A percentile compares a stretch with the other conserved stretches of the same genome.
Conservation (phyloP, 495 filamentous ascomycete species). For the Friedmanniomyces simplex region DNA sequence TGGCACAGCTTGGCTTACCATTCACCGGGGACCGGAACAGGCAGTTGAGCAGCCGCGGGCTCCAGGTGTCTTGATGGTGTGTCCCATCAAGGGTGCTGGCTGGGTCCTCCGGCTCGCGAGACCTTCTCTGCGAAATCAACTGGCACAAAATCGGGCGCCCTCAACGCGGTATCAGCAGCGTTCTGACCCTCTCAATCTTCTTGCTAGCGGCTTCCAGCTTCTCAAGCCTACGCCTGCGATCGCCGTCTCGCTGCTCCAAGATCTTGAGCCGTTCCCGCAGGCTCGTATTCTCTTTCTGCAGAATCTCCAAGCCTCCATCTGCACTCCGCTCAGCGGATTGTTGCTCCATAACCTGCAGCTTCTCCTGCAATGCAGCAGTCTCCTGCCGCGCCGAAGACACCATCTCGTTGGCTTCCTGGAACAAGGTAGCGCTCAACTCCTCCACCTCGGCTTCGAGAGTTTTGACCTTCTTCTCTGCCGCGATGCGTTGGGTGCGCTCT, state of each 20-base stretch:
- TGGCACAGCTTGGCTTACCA: too few species aligned
- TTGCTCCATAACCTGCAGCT: slow-evolving; percentile 52
- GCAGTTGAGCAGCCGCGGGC: too few species aligned
- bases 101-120: too few species aligned
- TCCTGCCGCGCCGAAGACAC: slow-evolving; percentile 80
- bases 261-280: slow-evolving; percentile 60
- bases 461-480: slow-evolving; percentile 63
- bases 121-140: too few species aligned
- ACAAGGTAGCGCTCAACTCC: slow-evolving; percentile 75
- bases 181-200: slow-evolving; percentile 58
- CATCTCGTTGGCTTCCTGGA: slow-evolving; percentile 96
- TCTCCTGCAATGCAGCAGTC: slow-evolving; percentile 66
- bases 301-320: slow-evolving; percentile 59
- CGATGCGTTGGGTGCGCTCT: slow-evolving; percentile 59
- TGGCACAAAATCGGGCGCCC: background rate
- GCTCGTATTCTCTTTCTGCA: slow-evolving; percentile 59
- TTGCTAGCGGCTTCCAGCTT: slow-evolving; percentile 36
- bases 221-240: slow-evolving; percentile 60
- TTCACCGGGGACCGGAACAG: too few species aligned
- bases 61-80: too few species aligned
- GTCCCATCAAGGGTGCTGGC: too few species aligned
- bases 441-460: slow-evolving; percentile 74
- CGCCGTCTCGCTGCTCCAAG: slow-evolving; percentile 65
- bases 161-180: slow-evolving; percentile 39
- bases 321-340: slow-evolving; percentile 45